These are phyloP conservation scores for Pestalotiopsis sp. DNA, from an alignment of 2,329 filamentous ascomycete species.

Conservation along the genomic window DNA sequence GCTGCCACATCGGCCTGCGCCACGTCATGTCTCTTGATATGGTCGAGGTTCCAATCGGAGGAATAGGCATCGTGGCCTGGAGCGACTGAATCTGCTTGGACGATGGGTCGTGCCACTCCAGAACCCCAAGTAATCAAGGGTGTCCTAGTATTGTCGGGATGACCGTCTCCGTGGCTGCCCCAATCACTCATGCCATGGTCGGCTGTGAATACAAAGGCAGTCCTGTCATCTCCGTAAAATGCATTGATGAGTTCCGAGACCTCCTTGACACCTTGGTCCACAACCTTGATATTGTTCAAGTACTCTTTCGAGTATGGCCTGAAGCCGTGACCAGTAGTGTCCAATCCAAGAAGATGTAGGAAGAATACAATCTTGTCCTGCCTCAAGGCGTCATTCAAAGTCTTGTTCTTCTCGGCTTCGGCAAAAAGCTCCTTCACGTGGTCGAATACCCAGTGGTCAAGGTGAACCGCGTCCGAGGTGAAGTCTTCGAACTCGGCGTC, in stretches of 20 bases:
- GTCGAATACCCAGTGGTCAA: constrained; percentile 97
- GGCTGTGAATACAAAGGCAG: constrained; percentile 94
- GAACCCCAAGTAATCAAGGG: constrained; percentile 93
- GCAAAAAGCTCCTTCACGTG: constrained; percentile 86
- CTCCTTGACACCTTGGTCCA: constrained; percentile 87
- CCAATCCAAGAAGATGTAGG: constrained; percentile 87
- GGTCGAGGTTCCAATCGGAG: constrained; percentile 81
- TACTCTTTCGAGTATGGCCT: constrained; percentile 96
- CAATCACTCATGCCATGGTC: constrained; percentile 99
- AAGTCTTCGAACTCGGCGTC: constrained; percentile 87
- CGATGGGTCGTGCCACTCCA: constrained; percentile 77
- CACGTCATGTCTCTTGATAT: constrained; percentile 86
- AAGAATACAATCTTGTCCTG: constrained; percentile 94
- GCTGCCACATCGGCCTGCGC: constrained; percentile 92
- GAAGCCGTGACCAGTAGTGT: constrained; percentile 85
- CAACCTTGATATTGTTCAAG: constrained; percentile 89
- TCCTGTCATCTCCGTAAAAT: constrained; percentile 85
- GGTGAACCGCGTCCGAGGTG: constrained; percentile 75
- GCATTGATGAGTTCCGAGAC: constrained; percentile 79
- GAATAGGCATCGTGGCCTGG: constrained; percentile 92
- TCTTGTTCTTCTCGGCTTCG: constrained; percentile 76
- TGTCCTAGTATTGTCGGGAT: constrained; percentile 95
- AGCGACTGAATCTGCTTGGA: constrained; percentile 57
- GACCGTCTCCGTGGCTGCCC: constrained; percentile 98
- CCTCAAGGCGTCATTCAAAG: constrained; percentile 71